Percentiles rank a stretch among this genome's conserved stretches.
Conservation (phyloP, 2,329 filamentous ascomycete genomes). For the Rhinocladiella similis region DNA sequence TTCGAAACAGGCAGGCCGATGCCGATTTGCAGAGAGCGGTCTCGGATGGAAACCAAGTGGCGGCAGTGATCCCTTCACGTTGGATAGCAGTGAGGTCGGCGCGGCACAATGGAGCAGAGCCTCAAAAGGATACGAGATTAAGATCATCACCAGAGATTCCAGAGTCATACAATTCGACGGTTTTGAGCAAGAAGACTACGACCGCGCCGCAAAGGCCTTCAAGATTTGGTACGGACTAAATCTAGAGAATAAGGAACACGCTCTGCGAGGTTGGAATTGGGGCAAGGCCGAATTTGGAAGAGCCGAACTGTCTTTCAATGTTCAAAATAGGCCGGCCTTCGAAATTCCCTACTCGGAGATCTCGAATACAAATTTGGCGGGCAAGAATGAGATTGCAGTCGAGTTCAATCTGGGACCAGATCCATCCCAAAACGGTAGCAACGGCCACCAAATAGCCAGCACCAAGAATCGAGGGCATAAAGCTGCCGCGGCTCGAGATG, state of each 20-base stretch:
- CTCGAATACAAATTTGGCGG: constrained; percentile 94
- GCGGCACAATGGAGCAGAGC: constrained; percentile 94
- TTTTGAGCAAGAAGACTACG: constrained; percentile 91
- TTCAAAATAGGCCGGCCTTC: constrained; percentile 94
- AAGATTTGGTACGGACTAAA: constrained; percentile 97
- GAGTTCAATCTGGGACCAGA: constrained; percentile 81
- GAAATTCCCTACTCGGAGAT: constrained; percentile 97
- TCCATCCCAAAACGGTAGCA: constrained; percentile 69
- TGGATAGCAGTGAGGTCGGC: constrained; percentile 82
- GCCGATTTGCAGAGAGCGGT: constrained; percentile 89
- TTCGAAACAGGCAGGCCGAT: constrained; percentile 88
- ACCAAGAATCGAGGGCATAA: constrained; percentile 77
- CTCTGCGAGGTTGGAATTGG: constrained; percentile 98
- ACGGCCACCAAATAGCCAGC: constrained; percentile 72
- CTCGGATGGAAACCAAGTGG: constrained; percentile 91
- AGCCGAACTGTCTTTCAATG: constrained; percentile 92
- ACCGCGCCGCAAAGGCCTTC: constrained; percentile 87
- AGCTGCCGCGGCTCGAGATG: constrained; percentile 82
- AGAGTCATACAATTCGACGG: constrained; percentile 92
- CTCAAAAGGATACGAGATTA: constrained; percentile 88
- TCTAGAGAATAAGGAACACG: constrained; percentile 90
- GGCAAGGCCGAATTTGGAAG: constrained; percentile 97
- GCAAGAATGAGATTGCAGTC: constrained; percentile 95
- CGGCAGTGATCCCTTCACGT: constrained; percentile 82
- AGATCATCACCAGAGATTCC: constrained; percentile 80